Conservation (phyloP, 768 basidiomycete genomes). For the Exsudoporus frostii region DNA sequence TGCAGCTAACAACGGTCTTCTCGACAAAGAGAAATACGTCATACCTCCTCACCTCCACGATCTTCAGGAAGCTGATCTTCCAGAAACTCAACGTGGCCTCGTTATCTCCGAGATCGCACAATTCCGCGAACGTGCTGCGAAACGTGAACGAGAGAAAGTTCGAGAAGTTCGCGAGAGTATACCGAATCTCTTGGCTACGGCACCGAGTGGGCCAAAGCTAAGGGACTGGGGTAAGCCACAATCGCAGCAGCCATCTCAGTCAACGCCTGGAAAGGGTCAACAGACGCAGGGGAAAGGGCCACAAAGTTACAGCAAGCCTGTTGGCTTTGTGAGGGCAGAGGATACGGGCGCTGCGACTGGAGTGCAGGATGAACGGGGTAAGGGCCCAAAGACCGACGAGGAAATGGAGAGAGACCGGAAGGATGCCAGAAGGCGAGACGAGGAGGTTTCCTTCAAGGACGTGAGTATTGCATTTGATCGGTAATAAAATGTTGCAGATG, state of each 20-base stretch:
- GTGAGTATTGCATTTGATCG: slow-evolving; percentile 45
- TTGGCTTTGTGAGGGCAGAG: slow-evolving; percentile 78
- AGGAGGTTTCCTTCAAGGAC: slow-evolving; percentile 82
- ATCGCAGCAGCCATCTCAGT: slow-evolving; percentile 34
- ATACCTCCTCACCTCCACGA: slow-evolving; percentile 97
- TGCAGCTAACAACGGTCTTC: slow-evolving; percentile 67
- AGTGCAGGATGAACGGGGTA: slow-evolving; percentile 36
- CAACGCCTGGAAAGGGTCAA: slow-evolving; percentile 36
- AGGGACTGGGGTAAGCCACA: slow-evolving; percentile 73
- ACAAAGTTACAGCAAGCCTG: slow-evolving; percentile 76
- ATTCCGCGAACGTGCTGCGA: slow-evolving; percentile 92
- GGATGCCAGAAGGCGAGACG: slow-evolving; percentile 70
- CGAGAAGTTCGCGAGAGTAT: slow-evolving; percentile 67
- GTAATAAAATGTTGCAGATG: neutral
- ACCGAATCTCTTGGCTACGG: slow-evolving; percentile 39
- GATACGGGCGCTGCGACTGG: slow-evolving; percentile 39
- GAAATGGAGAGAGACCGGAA: slow-evolving; percentile 82
- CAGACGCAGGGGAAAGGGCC: slow-evolving; percentile 63
- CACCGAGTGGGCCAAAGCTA: slow-evolving; percentile 71
- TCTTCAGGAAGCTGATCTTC: slow-evolving; percentile 93
- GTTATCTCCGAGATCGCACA: slow-evolving; percentile 96
- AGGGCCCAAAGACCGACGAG: slow-evolving; percentile 72
- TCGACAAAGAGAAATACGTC: slow-evolving; percentile 82
- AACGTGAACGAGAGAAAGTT: slow-evolving; percentile 85
- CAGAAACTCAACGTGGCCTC: slow-evolving; percentile 87